Percentiles rank a stretch among this genome's conserved stretches.
Evolutionary conservation across 768 basidiomycete genomes (phyloP).

Genomic region (Amanita rimosa): DNA sequence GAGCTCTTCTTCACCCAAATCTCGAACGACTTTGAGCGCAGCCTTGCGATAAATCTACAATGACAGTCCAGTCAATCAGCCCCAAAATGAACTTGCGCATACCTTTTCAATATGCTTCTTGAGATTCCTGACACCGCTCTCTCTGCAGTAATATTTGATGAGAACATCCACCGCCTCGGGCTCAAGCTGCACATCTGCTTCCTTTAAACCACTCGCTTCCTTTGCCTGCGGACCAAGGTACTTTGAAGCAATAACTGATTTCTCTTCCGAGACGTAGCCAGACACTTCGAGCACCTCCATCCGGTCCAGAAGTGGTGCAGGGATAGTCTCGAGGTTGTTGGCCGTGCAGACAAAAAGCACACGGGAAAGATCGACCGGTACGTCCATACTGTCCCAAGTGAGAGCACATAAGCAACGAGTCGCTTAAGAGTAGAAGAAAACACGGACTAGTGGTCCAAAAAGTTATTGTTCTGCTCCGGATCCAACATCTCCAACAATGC

Average conservation of each 20-base stretch:
- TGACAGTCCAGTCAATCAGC: neutral
- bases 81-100: too few relatives aligned
- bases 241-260: conserved; percentile 73
- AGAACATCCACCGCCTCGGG: conserved; percentile 71
- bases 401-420: conserved; percentile 4
- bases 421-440: neutral
- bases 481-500: conserved; percentile 90
- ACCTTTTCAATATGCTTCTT: conserved; percentile 99
- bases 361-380: conserved; percentile 90
- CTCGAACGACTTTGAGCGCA: conserved; percentile 81
- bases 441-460: conserved; percentile 92
- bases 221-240: conserved; percentile 92
- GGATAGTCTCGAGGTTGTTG: conserved; percentile 88
- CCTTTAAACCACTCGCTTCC: conserved; percentile 78
- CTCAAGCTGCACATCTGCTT: conserved; percentile 74
- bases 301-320: conserved; percentile 85
- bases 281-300: conserved; percentile 96
- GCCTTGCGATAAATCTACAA: conserved; percentile 91
- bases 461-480: conserved; percentile 90
- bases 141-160: conserved; percentile 95
- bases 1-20: conserved; percentile 78
- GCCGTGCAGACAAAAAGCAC: conserved; percentile 98
- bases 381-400: conserved; percentile 66
- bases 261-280: conserved; percentile 92
- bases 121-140: conserved; percentile 91